Evolutionary conservation across 306 rosid species (phyloP), one percentile per base, ranked within the genome.

Genomic region (Vigna radiata): DNA sequence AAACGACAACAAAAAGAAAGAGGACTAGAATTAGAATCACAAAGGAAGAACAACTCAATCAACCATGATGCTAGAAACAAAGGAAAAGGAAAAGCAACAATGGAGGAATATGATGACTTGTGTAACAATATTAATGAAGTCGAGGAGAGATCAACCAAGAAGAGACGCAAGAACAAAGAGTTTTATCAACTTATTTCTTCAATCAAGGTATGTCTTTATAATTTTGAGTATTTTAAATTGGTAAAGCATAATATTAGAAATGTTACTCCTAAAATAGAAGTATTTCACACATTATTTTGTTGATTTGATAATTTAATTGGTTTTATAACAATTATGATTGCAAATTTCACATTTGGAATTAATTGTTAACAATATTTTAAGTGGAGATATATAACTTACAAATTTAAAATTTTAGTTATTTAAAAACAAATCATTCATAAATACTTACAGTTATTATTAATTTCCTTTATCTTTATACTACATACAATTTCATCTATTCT

Each of bases 131-230:
- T 2, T 21, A 17, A 64, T 1, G 76, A 72, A 1, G 66, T 25
- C 13, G 76, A 65, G 0, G 47, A 46, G 12, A 65, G 9, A 70
- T 17, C 55, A 29, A 15, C 2, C 23, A 43, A 54, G 19, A 75
- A 53, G 13, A 58, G 33, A 9, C 10, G 17, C 27, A 82, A 25
- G 58, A 41, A n/a, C 9, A 68, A 55, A 33, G 49, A 59, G 43
- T 36, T 73, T 43, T 13, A 31, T 43, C 86, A 83, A 18, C 4
- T 66, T 4, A 43, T 66, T 5, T 66, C 72, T 66, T 66, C 53
- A 39, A 43, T 64, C 9, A 65, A 81, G 84, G 84, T 81, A 2
- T 53, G 39, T 72, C 46, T 72, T 21, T 10, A 8, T 43, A 4
- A 2, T 0, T 13, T 60, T 29, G 12, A 33, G 8, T 7, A 1